Percentiles rank a stretch among this genome's conserved stretches.
Conservation (phyloP, 2,329 filamentous ascomycete species). For the Raffaelea ambrosiae region DNA sequence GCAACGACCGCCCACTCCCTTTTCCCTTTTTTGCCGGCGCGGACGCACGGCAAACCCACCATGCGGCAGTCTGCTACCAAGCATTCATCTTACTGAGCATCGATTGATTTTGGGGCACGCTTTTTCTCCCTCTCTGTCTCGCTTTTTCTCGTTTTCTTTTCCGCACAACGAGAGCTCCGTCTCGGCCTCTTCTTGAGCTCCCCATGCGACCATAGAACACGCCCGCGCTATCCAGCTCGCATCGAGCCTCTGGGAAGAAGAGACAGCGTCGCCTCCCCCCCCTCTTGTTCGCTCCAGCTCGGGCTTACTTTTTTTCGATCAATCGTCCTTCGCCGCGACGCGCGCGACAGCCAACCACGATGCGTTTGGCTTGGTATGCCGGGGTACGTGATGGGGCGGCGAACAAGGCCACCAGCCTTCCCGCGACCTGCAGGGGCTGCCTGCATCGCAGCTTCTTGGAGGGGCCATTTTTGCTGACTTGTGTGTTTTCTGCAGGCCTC, state of each 20-base stretch:
- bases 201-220: neutral
- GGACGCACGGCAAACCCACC: neutral
- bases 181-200: no score
- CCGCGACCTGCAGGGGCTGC: no score
- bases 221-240: neutral
- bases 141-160: no score
- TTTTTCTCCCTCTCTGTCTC: neutral
- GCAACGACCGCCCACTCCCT: no score
- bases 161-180: no score
- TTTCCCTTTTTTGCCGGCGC: neutral
- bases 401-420: no score
- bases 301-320: neutral
- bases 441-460: no score
- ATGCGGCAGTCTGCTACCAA: neutral
- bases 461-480: neutral
- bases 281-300: neutral
- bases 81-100: neutral
- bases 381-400: conserved; percentile 46
- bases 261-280: neutral
- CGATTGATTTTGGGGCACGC: neutral
- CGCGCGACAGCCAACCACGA: no score
- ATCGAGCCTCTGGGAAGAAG: neutral
- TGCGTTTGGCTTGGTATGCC: conserved; percentile 53
- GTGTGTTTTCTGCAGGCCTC: conserved; percentile 52
- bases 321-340: no score